phyloP scores from a whole-genome alignment of 768 basidiomycete genomes.

The Boletus speciosus region DNA sequence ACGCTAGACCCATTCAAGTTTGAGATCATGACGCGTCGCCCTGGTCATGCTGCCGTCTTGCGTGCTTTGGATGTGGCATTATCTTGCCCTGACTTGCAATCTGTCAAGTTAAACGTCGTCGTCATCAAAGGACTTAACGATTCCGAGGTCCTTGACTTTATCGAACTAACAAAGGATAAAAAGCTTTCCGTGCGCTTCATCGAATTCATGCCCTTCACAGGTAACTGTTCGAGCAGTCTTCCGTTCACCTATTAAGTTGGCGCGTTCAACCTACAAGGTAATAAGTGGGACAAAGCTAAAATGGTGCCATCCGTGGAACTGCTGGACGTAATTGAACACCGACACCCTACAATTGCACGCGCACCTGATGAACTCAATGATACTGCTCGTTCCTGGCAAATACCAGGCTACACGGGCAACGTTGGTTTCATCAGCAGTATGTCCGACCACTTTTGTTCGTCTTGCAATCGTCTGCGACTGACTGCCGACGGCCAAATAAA shows the following conservation, averaged over 20 bases:
- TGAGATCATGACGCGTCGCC: slow-evolving; percentile 78
- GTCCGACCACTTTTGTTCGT: slow-evolving; percentile 89
- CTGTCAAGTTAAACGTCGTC: slow-evolving; percentile 83
- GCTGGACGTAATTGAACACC: slow-evolving; percentile 44
- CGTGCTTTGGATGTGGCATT: slow-evolving; percentile 64
- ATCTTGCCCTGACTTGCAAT: slow-evolving; percentile 43
- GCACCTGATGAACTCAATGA: slow-evolving; percentile 68
- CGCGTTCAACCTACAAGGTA: slow-evolving; percentile 46
- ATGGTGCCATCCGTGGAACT: slow-evolving; percentile 76
- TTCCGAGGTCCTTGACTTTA: slow-evolving; percentile 73
- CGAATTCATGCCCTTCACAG: slow-evolving; percentile 93
- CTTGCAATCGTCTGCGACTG: slow-evolving; percentile 79
- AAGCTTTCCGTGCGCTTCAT: slow-evolving; percentile 78
- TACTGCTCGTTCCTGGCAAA: slow-evolving; percentile 76
- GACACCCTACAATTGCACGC: slow-evolving; percentile 52
- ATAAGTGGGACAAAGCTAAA: slow-evolving; percentile 79
- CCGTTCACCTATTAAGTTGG: slow-evolving; percentile 1
- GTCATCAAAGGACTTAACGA: slow-evolving; percentile 81
- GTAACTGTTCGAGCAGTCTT: slow-evolving; percentile 34
- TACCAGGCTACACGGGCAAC: slow-evolving; percentile 66
- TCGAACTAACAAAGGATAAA: slow-evolving; percentile 65
- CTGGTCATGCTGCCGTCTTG: slow-evolving; percentile 74
- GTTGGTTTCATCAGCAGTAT: slow-evolving; percentile 91
- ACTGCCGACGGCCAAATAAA: slow-evolving; percentile 93
- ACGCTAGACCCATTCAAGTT: slow-evolving; percentile 86